Evolutionary conservation across 163 green algal genomes (phyloP).

Genomic region (Volvox carteri): DNA sequence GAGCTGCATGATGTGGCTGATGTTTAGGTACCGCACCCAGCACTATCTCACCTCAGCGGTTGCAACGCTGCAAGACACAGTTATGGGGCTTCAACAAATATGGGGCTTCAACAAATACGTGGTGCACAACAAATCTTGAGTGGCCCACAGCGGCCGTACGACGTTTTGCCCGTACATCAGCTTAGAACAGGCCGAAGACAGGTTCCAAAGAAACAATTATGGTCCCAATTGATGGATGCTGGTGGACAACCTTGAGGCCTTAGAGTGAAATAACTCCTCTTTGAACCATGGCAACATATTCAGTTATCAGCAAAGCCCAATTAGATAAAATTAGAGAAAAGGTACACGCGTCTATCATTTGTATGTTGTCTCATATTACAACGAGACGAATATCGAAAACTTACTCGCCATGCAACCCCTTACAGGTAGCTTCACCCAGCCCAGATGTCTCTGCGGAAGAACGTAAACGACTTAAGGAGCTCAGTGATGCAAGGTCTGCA

Average conservation of each 20-base stretch:
- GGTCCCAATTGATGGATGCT: neutral
- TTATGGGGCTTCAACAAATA: no score
- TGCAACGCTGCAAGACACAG: no score
- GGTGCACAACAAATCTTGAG: neutral
- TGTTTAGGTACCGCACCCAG: no score
- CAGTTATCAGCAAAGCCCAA: slow-evolving; percentile 59
- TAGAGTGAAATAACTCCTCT: neutral
- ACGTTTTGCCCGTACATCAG: slow-evolving; percentile 11
- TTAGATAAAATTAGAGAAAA: slow-evolving; percentile 66
- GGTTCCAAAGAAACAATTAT: neutral
- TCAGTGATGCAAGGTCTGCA: slow-evolving; percentile 72
- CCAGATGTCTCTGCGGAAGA: slow-evolving; percentile 60
- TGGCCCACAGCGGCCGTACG: neutral
- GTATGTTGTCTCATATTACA: neutral
- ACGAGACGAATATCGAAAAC: neutral
- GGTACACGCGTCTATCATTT: slow-evolving; percentile 36
- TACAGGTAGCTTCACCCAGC: slow-evolving; percentile 42
- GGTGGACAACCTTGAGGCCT: neutral
- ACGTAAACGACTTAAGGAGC: slow-evolving; percentile 67
- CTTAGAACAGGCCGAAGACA: neutral
- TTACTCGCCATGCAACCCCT: neutral
- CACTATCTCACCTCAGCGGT: no score
- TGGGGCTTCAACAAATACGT: no score
- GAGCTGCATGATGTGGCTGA: neutral
- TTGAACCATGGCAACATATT: slow-evolving; percentile 49